phyloP scores from a whole-genome alignment of 208 protist genomes.

The Polymyxa betae region DNA sequence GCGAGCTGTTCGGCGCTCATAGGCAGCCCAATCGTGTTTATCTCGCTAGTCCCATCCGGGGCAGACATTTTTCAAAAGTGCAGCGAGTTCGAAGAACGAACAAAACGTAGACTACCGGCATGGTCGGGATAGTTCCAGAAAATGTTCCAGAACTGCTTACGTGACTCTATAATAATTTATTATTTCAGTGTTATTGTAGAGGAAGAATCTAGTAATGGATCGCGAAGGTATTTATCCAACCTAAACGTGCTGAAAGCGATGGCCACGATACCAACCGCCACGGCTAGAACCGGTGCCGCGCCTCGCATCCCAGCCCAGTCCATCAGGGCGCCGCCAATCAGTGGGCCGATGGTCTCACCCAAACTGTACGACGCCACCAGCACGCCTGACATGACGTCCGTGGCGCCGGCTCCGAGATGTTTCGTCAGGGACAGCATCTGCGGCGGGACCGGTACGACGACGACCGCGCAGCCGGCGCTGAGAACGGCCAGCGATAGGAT shows the following conservation, averaged over 20 bases:
- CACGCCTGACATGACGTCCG: constrained; percentile 34
- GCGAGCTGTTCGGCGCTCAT: too few species aligned
- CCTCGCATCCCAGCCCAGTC: not conserved
- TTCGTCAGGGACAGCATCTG: constrained; percentile 24
- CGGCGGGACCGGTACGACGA: not conserved
- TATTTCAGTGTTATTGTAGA: too few species aligned
- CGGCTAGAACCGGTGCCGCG: not conserved
- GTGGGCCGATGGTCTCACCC: constrained; percentile 18
- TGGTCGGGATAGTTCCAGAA: too few species aligned
- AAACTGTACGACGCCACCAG: constrained; percentile 34
- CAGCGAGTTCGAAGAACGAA: too few species aligned
- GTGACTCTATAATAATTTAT: too few species aligned
- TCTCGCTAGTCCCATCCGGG: too few species aligned
- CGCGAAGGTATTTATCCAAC: too few species aligned
- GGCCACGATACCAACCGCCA: not conserved
- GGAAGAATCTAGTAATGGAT: too few species aligned
- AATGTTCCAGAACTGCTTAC: too few species aligned
- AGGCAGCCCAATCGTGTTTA: too few species aligned
- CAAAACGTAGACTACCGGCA: too few species aligned
- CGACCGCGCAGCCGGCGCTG: not conserved
- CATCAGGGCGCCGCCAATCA: constrained; percentile 15
- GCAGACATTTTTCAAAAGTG: too few species aligned
- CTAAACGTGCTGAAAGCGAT: not conserved
- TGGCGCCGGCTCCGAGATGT: constrained; percentile 2
- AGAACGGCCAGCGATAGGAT: not conserved